A percentile compares a stretch with the other conserved stretches of the same genome.
phyloP scores from a whole-genome alignment of 2,329 filamentous ascomycete genomes.

The Orbilia javanica region DNA sequence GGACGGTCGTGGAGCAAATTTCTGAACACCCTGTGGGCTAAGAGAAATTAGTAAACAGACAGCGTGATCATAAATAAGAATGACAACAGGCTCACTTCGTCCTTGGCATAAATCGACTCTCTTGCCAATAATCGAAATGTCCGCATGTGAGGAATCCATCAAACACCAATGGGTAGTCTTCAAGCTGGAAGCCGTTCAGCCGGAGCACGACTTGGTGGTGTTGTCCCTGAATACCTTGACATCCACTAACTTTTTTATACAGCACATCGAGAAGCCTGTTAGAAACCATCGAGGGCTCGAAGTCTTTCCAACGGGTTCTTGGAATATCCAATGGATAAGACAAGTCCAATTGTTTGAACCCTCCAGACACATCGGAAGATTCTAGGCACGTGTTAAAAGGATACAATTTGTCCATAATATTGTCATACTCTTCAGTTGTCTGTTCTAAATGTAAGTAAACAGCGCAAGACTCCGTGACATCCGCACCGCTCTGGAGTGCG shows the following conservation, averaged over 20 bases:
- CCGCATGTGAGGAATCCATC: constrained; percentile 20
- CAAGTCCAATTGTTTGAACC: not conserved
- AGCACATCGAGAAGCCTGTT: constrained; percentile 13
- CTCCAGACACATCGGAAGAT: constrained; percentile 22
- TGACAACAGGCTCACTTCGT: constrained; percentile 5
- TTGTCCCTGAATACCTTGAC: not conserved
- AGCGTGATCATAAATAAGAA: too few species aligned
- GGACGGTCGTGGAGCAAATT: not conserved
- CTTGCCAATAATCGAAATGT: constrained; percentile 18
- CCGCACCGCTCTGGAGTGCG: not conserved
- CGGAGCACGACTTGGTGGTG: constrained; percentile 24
- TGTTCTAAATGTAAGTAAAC: constrained; percentile 2
- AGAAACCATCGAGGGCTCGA: constrained; percentile 12
- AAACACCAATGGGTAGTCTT: constrained; percentile 16
- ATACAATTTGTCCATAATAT: not conserved
- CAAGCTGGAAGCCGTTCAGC: constrained; percentile 26
- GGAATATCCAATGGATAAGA: constrained; percentile 18
- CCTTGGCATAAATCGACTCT: constrained; percentile 19
- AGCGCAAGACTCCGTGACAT: not conserved
- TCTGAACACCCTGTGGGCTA: too few species aligned
- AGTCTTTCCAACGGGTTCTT: constrained; percentile 22
- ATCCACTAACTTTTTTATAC: constrained; percentile 10
- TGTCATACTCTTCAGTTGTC: not conserved
- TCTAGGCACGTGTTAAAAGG: constrained; percentile 27
- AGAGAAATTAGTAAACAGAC: constrained; percentile 11